phyloP scores from a whole-genome alignment of 2,329 filamentous ascomycete genomes.

The Blastomyces silverae region DNA sequence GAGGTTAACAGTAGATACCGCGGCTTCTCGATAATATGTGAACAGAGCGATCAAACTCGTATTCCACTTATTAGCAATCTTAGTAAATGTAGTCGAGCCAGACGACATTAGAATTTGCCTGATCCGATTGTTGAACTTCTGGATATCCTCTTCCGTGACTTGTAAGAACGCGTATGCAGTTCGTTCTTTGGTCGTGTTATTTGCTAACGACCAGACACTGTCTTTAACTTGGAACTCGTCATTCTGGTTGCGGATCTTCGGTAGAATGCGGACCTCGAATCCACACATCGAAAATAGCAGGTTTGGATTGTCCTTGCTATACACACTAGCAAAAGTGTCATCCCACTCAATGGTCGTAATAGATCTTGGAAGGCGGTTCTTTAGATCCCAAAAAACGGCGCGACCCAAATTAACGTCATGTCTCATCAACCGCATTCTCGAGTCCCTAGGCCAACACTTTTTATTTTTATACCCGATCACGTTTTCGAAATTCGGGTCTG shows the following conservation, averaged over 20 bases:
- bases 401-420: slow-evolving; percentile 97
- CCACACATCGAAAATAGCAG: slow-evolving; percentile 96
- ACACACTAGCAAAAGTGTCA: slow-evolving; percentile 95
- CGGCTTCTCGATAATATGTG: slow-evolving; percentile 96
- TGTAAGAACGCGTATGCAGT: slow-evolving; percentile 97
- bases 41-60: slow-evolving; percentile 94
- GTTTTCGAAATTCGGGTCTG: slow-evolving; percentile 98
- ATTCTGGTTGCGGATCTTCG: slow-evolving; percentile 89
- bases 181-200: slow-evolving; percentile 93
- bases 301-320: slow-evolving; percentile 96
- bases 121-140: slow-evolving; percentile 99
- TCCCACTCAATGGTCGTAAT: slow-evolving; percentile 99
- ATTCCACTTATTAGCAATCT: slow-evolving; percentile 99
- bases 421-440: slow-evolving; percentile 94
- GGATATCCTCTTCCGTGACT: slow-evolving; percentile 94
- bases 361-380: slow-evolving; percentile 89
- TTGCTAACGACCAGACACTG: slow-evolving; percentile 94
- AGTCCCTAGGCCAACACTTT: slow-evolving; percentile 98
- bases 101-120: slow-evolving; percentile 98
- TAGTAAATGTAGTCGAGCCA: slow-evolving; percentile 98
- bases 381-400: slow-evolving; percentile 97
- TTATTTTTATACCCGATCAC: slow-evolving; percentile 99
- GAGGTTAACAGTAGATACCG: slow-evolving; percentile 87
- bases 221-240: slow-evolving; percentile 98
- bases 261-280: slow-evolving; percentile 92